Conservation (phyloP, 164 flowering plant genomes). For the Dillenia suffruticosa region DNA sequence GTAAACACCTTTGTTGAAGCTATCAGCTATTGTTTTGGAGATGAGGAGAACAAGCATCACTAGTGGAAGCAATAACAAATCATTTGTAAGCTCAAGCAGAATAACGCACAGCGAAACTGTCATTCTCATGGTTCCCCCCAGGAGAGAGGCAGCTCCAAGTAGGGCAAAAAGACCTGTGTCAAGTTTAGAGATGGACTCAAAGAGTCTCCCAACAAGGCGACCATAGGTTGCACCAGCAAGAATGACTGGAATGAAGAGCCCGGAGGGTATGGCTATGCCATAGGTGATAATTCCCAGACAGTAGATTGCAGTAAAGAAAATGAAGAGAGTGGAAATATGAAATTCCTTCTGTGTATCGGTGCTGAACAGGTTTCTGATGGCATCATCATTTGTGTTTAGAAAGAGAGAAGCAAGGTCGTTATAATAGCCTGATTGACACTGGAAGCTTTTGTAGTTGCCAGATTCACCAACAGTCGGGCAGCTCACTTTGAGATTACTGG, state of each 20-base stretch:
- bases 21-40: conserved; percentile 52
- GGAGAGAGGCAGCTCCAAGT: conserved; percentile 38
- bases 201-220: conserved; percentile 27
- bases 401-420: conserved; percentile 36
- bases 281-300: conserved; percentile 28
- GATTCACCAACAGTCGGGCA: conserved; percentile 23
- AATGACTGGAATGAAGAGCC: conserved; percentile 35
- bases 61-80: conserved; percentile 28
- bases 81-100: conserved; percentile 33
- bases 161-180: conserved; percentile 34
- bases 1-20: conserved; percentile 31
- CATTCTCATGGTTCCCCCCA: conserved; percentile 43
- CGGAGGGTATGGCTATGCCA: conserved; percentile 39
- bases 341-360: conserved; percentile 15
- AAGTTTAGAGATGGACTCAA: conserved; percentile 17
- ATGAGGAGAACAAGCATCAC: conserved; percentile 30
- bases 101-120: conserved; percentile 43
- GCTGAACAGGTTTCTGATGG: conserved; percentile 30
- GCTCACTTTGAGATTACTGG: conserved; percentile 2
- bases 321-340: conserved; percentile 18
- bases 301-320: conserved; percentile 23
- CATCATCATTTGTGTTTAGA: conserved; percentile 31
- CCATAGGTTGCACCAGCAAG: conserved; percentile 31
- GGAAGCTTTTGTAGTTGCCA: conserved; percentile 26
- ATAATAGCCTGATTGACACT: conserved; percentile 27